A percentile compares a stretch with the other conserved stretches of the same genome.
These are phyloP conservation scores for Glonium stellatum DNA, from an alignment of 495 filamentous ascomycete genomes.

Conservation along the genomic window DNA sequence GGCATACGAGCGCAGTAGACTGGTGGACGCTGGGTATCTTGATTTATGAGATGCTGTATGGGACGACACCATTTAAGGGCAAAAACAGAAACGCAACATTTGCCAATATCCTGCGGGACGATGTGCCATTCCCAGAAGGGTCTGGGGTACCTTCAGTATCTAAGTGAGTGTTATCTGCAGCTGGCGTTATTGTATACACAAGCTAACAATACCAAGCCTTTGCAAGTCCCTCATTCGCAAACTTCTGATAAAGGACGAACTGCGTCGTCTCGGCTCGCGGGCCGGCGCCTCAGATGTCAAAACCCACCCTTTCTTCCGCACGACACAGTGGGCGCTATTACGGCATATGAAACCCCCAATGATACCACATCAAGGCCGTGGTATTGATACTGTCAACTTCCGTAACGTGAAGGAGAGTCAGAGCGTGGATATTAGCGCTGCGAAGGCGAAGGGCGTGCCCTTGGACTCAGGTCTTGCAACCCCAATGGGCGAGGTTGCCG, in stretches of 20 bases:
- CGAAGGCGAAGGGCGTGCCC: slow-evolving; percentile 60
- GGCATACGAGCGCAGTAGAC: slow-evolving; percentile 95
- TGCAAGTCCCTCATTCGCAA: slow-evolving; percentile 98
- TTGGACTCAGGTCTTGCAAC: slow-evolving; percentile 79
- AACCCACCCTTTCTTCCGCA: slow-evolving; percentile 89
- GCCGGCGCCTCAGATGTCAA: slow-evolving; percentile 97
- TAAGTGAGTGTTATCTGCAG: slow-evolving; percentile 56
- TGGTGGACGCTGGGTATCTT: slow-evolving; percentile 99
- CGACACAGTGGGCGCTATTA: slow-evolving; percentile 92
- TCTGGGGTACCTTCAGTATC: slow-evolving; percentile 76
- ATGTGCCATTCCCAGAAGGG: slow-evolving; percentile 90
- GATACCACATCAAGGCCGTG: slow-evolving; percentile 85
- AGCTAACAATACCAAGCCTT: slow-evolving; percentile 48
- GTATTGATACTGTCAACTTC: slow-evolving; percentile 92
- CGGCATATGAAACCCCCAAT: slow-evolving; percentile 99
- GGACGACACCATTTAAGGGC: slow-evolving; percentile 97
- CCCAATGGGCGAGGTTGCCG: slow-evolving; percentile 73
- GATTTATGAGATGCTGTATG: slow-evolving; percentile 98
- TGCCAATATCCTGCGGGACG: slow-evolving; percentile 91
- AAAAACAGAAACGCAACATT: slow-evolving; percentile 98
- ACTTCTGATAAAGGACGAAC: slow-evolving; percentile 95
- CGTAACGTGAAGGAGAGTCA: slow-evolving; percentile 95
- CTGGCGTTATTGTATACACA: slow-evolving; percentile 1
- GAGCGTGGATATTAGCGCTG: slow-evolving; percentile 81
- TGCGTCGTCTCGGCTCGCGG: slow-evolving; percentile 85